Evolutionary conservation across 768 basidiomycete genomes (phyloP).

Genomic region (Candolleomyces efflorescens): DNA sequence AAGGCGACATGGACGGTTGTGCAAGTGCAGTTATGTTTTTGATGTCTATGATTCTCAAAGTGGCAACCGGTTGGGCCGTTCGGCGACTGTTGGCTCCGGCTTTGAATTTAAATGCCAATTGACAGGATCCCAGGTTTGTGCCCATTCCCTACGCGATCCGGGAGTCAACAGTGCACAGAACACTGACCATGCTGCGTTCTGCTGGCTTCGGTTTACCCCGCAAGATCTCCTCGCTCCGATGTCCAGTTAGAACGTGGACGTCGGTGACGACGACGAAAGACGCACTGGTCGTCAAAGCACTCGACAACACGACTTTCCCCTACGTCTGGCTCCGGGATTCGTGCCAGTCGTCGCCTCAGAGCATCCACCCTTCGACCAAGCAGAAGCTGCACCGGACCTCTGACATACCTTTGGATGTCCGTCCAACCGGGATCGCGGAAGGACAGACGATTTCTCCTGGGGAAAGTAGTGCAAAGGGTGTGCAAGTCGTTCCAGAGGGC

Average conservation of each 20-base stretch:
- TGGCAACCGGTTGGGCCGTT: no score
- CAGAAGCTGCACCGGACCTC: conserved; percentile 76
- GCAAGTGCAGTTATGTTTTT: no score
- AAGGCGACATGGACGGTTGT: not conserved
- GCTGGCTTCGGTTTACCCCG: no score
- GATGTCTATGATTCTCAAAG: no score
- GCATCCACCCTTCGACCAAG: conserved; percentile 70
- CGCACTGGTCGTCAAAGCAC: conserved; percentile 31
- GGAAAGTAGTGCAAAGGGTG: conserved; percentile 32
- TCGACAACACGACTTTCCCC: conserved; percentile 47
- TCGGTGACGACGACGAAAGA: conserved; percentile 21
- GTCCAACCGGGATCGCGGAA: conserved; percentile 31
- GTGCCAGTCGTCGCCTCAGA: conserved; percentile 60
- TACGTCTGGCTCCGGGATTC: conserved; percentile 83
- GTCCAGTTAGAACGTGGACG: conserved; percentile 21
- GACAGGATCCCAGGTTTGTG: no score
- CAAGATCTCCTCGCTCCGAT: not conserved
- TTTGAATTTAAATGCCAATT: no score
- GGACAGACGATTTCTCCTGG: conserved; percentile 37
- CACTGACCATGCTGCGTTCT: no score
- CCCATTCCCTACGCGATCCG: no score
- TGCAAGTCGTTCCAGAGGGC: conserved; percentile 39
- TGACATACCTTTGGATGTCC: conserved; percentile 52
- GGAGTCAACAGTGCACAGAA: no score
- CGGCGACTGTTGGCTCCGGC: no score